Evolutionary conservation across 805 yeast genomes (phyloP).

Genomic region (Pichia heedii): DNA sequence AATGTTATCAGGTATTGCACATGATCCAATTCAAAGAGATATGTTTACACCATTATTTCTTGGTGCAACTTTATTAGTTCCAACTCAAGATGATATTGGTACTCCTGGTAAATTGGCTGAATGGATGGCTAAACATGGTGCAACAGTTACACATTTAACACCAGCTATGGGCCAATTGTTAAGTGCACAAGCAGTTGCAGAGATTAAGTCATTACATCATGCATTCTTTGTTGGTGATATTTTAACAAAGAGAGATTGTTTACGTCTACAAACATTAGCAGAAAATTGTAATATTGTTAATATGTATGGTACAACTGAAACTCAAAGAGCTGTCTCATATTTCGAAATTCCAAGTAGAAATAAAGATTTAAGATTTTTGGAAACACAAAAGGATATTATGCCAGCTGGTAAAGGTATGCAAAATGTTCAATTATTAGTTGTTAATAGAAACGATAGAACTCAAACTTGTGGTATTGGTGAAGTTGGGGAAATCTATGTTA

Average conservation of each 20-base stretch:
- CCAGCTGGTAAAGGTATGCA: constrained; percentile 99
- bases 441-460: constrained; percentile 78
- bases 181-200: constrained; percentile 89
- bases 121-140: constrained; percentile 90
- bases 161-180: constrained; percentile 99
- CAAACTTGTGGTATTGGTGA: constrained; percentile 98
- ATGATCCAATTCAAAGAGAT: constrained; percentile 98
- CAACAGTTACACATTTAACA: constrained; percentile 94
- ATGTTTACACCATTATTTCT: constrained; percentile 95
- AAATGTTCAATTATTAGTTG: constrained; percentile 89
- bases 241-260: constrained; percentile 92
- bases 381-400: constrained; percentile 85
- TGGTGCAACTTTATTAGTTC: constrained; percentile 89
- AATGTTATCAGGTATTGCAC: constrained; percentile 98
- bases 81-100: constrained; percentile 96
- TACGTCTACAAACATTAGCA: constrained; percentile 85
- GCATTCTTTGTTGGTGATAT: constrained; percentile 99
- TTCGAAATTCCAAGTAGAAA: constrained; percentile 75
- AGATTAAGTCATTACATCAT: constrained; percentile 79
- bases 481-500: constrained; percentile 95
- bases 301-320: constrained; percentile 99
- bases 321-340: constrained; percentile 96
- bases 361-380: constrained; percentile 63
- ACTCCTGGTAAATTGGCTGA: constrained; percentile 96
- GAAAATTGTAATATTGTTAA: constrained; percentile 84